Base-by-base conservation (phyloP, 495 filamentous ascomycete genomes). In the Daldinia decipiens region DNA sequence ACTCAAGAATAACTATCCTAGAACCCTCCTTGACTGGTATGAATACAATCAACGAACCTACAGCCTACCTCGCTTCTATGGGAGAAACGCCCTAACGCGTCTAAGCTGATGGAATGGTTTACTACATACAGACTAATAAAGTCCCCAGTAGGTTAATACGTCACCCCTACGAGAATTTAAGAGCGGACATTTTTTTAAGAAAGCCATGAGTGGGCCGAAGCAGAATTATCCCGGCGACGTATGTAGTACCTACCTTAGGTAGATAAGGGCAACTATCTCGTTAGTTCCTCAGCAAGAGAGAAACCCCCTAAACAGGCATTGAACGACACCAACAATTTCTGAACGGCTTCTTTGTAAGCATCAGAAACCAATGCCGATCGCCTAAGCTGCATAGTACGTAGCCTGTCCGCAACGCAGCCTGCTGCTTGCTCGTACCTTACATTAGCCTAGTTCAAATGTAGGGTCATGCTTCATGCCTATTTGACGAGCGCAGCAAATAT, bases 351-450 rank as follows among this genome's bases (percentile, higher is more conserved):
- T 56, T 9, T 43, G 27, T 27, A 67, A 61, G 65, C 64, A 55
- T 39, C 54, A 51, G 39, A 50, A 13, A 36, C 32, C 21, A 26
- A 54, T 69, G 62, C 26, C 60, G 59, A 72, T 66, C 43, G 26
- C 58, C 53, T 40, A 70, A 12, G 34, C 24, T 60, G 66, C 21
- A 36, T 40, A 59, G n/a, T 31, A 43, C 24, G 5, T 43, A 59
- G 56, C 36, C 12, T 59, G 43, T 27, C 38, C 53, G 38, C 65
- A 65, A 36, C 12, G 34, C 52, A 60, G 52, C 58, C 53, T 52
- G 55, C 32, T 61, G 21, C 51, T 45, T 53, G 59, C 52, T 62
- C 56, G 70, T 73, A 73, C 70, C 70, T 73, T 72, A 62, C 70
- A 73, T 73, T 73, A 69, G 70, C 26, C 34, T 50, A 31, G 27